phyloP scores from a whole-genome alignment of 1,139 yeast genomes.

The Suhomyces kunorum region DNA sequence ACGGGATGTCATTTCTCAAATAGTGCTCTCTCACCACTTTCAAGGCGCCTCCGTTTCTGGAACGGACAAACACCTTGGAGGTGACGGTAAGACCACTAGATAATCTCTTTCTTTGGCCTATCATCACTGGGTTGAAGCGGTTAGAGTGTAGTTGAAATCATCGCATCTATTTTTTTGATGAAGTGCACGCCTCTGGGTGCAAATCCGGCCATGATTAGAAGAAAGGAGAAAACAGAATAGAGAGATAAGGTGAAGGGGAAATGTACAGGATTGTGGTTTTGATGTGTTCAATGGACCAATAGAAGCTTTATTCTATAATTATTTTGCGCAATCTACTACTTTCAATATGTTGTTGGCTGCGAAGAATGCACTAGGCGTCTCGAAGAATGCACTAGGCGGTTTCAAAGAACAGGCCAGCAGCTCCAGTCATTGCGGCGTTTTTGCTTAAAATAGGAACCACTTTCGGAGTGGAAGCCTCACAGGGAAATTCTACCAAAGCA shows the following conservation, averaged over 20 bases:
- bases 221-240: not conserved
- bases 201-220: not conserved
- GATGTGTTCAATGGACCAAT: no score
- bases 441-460: not conserved
- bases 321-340: no score
- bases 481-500: not conserved
- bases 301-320: no score
- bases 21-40: conserved; percentile 94
- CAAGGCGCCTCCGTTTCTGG: conserved; percentile 86
- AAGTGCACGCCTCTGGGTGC: conserved; percentile 9
- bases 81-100: conserved; percentile 68
- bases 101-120: conserved; percentile 44
- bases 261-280: no score
- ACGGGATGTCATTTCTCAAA: conserved; percentile 87
- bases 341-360: no score
- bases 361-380: no score
- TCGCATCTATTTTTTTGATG: conserved; percentile 11
- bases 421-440: no score
- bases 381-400: no score
- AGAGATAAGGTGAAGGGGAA: not conserved
- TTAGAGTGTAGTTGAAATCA: conserved; percentile 4
- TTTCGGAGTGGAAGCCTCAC: not conserved
- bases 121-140: conserved; percentile 14
- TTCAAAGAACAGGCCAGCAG: no score
- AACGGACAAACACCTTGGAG: conserved; percentile 88